Percentiles rank a stretch among this genome's conserved stretches.
Conservation (phyloP, 768 basidiomycete species). For the Clitopilus hobsonii region DNA sequence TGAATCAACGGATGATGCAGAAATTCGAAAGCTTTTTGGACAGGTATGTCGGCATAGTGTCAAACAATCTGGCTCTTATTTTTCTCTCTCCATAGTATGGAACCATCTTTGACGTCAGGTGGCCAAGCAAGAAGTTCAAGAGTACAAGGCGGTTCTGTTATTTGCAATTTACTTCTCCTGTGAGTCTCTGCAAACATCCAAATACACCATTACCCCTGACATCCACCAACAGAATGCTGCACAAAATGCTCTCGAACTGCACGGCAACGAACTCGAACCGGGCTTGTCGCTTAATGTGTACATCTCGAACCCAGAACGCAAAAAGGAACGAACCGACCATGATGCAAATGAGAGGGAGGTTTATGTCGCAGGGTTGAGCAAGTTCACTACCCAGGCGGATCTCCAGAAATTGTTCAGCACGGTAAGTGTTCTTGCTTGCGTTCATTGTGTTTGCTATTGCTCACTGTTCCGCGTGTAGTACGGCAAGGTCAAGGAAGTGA, state of each 20-base stretch:
- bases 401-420: conserved; percentile 73
- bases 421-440: conserved; percentile 30
- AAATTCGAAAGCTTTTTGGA: conserved; percentile 71
- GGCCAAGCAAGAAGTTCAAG: conserved; percentile 98
- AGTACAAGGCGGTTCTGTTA: conserved; percentile 90
- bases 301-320: conserved; percentile 87
- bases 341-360: conserved; percentile 81
- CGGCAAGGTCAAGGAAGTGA: conserved; percentile 76
- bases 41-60: conserved; percentile 43
- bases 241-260: conserved; percentile 70
- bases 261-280: conserved; percentile 71
- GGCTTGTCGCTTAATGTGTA: conserved; percentile 69
- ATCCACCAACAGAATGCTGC: conserved; percentile 49
- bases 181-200: conserved; percentile 30
- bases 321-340: conserved; percentile 85
- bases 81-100: conserved; percentile 60
- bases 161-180: conserved; percentile 84
- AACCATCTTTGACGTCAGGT: conserved; percentile 87
- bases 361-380: conserved; percentile 84
- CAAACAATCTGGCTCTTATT: neutral
- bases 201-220: neutral
- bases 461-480: conserved; percentile 43
- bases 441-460: neutral
- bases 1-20: conserved; percentile 72
- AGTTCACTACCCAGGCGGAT: conserved; percentile 72